Evolutionary conservation across 2,329 filamentous ascomycete species (phyloP), one percentile per base, ranked within the genome.

Genomic region (Ophiostoma populinum): DNA sequence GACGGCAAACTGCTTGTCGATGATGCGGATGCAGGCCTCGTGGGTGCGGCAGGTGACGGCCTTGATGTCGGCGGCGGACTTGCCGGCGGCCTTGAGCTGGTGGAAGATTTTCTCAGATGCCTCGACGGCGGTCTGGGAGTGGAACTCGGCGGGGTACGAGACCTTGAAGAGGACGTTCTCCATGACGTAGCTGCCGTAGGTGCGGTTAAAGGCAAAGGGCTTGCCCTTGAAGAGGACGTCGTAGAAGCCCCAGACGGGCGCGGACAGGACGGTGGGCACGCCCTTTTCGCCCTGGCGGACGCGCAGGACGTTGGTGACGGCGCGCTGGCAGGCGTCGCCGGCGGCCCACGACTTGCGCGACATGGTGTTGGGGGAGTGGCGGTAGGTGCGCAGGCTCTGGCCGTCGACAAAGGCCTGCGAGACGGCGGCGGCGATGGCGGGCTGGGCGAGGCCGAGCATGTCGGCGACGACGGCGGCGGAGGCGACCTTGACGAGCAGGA

Each of bases 141-240:
- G 87, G 69, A 95, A 95, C 56, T 95, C 87, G 51, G 86, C 85
- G 68, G 39, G 43, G 32, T 51, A 44, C 30, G 90, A 98, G 41
- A 98, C 90, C 73, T 98, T 98, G 78, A 98, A 98, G 44, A 98
- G 75, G 41, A 98, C 85, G 53, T 95, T 98, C 74, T 98, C 90
- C 90, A 98, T 98, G 46, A 98, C 90, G 58, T 98, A 98, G 67
- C 80, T 92, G 54, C 86, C 87, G 54, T 98, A 98, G 40, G 78
- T 75, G 43, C 90, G 76, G 67, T 95, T 87, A 70, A 94, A 98
- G 57, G 85, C 66, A 56, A 98, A 98, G 59, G 81, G 81, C 51
- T 92, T 83, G 61, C 85, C 85, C 65, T 86, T 82, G 70, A 95
- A 98, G 44, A 92, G 71, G 45, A 95, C 86, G 54, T 98, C 90